Conservation (phyloP, 345 rosid genomes). For the Nasturtium officinale region DNA sequence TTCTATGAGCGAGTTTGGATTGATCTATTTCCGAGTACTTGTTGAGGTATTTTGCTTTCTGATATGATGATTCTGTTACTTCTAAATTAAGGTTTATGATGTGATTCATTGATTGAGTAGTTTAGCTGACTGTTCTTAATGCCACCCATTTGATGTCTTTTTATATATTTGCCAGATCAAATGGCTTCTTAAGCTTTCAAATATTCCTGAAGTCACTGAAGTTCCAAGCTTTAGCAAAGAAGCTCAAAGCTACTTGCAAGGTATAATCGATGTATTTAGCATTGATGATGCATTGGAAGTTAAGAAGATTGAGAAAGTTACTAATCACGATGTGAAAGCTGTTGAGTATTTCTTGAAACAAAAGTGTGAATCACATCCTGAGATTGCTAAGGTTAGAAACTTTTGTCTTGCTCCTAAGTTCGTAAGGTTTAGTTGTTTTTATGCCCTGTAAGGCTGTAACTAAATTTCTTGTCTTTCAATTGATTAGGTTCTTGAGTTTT, state of each 20-base stretch:
- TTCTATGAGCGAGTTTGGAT: conserved; percentile 83
- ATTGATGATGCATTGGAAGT: conserved; percentile 78
- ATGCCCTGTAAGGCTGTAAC: not conserved
- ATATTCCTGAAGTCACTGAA: conserved; percentile 70
- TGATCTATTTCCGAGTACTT: conserved; percentile 73
- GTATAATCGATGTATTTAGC: conserved; percentile 65
- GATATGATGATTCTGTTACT: not conserved
- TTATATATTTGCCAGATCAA: conserved; percentile 52
- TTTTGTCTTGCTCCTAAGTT: not conserved
- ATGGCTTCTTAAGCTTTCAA: conserved; percentile 89
- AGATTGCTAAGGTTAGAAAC: conserved; percentile 68
- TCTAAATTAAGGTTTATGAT: not conserved
- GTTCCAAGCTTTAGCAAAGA: conserved; percentile 82
- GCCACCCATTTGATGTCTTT: conserved; percentile 2
- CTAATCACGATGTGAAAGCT: conserved; percentile 95
- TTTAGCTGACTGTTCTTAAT: conserved; percentile 9
- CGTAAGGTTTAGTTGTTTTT: not conserved
- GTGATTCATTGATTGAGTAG: conserved; percentile 11
- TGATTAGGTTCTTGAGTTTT: conserved; percentile 81
- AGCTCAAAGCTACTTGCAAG: conserved; percentile 64
- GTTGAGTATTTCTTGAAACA: conserved; percentile 92
- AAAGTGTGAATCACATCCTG: conserved; percentile 78
- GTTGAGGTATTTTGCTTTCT: conserved; percentile 66
- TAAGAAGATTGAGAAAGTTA: conserved; percentile 76
- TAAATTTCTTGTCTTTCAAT: not conserved